Evolutionary conservation across 2,329 filamentous ascomycete genomes (phyloP), one percentile per base, ranked within the genome.

Genomic region (Phialemoniopsis sp.): DNA sequence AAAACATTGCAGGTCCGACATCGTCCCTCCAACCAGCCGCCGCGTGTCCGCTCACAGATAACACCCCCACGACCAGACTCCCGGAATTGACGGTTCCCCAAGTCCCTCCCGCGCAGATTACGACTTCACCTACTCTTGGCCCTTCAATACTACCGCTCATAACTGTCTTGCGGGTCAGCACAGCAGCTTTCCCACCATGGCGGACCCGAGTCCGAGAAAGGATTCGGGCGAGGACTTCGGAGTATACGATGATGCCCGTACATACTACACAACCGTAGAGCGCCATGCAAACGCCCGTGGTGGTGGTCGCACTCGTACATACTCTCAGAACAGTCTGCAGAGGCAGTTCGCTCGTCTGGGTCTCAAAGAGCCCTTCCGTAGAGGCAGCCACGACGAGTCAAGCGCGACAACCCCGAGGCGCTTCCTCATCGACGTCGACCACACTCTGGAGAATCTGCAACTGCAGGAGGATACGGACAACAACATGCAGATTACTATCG

Each of bases 401-500:
- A 77, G 68, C 78, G 36, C 71, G 79, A 36, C 79, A 85, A 41
- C 61, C 64, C 42, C 21, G 21, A 86, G 88, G 45, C 85, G 84
- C 50, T 95, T 95, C 63, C 75, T 95, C 29, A 82, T 97, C 59
- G 79, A 93, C 52, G 90, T 97, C 53, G 85, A 95, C 36, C 72
- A 80, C 16, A 96, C 90, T 1, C 74, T 95, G 41, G 76, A 89
- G 56, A 83, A 78, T 43, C 73, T 98, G 33, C 73, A 89, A 45
- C 79, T 80, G 29, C 85, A 91, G 49, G 93, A 98, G 62, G 93
- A 98, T 57, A 94, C 90, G 21, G 90, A 98, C 63, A 73, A 79
- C 41, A 96, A 98, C 63, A 87, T 89, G 73, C 90, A 97, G 63
- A 98, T 98, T 60, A 98, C 93, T 21, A 95, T 97, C 53, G 93